Percentiles rank a stretch among this genome's conserved stretches.
phyloP scores from a whole-genome alignment of 2,329 filamentous ascomycete genomes.

The Juglanconis sp. region DNA sequence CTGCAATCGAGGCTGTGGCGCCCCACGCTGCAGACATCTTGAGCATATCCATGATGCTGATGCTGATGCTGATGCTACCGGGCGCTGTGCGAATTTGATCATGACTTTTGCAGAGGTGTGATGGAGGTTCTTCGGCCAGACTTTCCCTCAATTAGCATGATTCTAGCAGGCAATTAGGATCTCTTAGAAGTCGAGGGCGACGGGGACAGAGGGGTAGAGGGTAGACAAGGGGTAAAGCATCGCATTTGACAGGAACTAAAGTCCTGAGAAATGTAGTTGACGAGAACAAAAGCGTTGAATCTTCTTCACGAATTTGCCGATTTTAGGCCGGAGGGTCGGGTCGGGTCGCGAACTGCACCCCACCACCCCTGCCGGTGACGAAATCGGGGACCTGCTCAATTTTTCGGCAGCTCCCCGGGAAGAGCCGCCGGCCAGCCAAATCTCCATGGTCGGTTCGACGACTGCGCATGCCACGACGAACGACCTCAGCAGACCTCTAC shows the following conservation, averaged over 20 bases:
- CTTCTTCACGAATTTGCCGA: constrained; percentile 2
- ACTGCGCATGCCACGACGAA: background rate
- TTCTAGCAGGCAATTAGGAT: background rate
- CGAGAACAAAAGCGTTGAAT: background rate
- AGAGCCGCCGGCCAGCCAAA: constrained; percentile 15
- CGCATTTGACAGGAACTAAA: too few species aligned
- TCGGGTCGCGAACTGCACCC: background rate
- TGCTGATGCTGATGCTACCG: too few species aligned
- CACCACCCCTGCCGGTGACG: background rate
- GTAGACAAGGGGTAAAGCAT: too few species aligned
- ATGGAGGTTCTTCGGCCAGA: background rate
- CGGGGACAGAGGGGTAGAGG: background rate
- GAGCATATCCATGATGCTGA: constrained; percentile 56
- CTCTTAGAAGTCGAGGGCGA: background rate
- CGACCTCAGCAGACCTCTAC: constrained; percentile 7
- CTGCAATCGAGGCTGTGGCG: constrained; percentile 21
- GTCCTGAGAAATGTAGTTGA: background rate
- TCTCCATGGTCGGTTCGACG: background rate
- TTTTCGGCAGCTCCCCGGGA: constrained; percentile 18
- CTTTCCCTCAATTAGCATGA: background rate
- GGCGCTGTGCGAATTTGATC: constrained; percentile 34
- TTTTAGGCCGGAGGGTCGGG: constrained; percentile 1
- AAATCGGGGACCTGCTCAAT: constrained; percentile 3
- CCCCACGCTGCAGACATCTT: constrained; percentile 48
- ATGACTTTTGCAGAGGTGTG: constrained; percentile 23